Evolutionary conservation across 345 rosid species (phyloP).

Genomic region (sweet orange (Citrus sinensis)): DVS_A1.0 CM039162.1:20474501-20475000

Average conservation of each 20-base stretch:
- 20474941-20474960: neutral
- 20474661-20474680: too few species aligned
- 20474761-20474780: neutral
- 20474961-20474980: constrained; percentile 12
- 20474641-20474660: too few species aligned
- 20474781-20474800: neutral
- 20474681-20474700: too few species aligned
- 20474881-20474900: neutral
- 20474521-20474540: too few species aligned
- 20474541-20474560: too few species aligned
- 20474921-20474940: neutral
- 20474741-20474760: neutral
- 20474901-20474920: neutral
- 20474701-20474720: neutral
- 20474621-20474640: too few species aligned
- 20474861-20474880: neutral
- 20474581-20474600: too few species aligned
- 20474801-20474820: neutral
- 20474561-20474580: too few species aligned
- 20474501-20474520: too few species aligned
- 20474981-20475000: constrained; percentile 9
- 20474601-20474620: too few species aligned
- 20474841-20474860: neutral
- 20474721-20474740: neutral
- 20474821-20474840: neutral